phyloP scores from a whole-genome alignment of 805 yeast genomes.

The Yueomyces sinensis region DNA sequence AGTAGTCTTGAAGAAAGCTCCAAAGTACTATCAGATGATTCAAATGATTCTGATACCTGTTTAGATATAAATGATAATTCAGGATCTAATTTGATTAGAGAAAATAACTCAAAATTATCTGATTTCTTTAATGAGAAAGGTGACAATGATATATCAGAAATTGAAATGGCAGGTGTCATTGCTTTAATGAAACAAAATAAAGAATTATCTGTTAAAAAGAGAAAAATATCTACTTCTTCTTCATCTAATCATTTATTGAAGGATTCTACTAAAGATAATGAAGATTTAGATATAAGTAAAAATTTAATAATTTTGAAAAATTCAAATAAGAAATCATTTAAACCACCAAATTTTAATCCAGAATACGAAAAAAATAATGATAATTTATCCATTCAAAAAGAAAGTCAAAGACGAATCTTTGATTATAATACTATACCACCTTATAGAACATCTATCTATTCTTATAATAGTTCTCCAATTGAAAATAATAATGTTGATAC shows the following conservation, averaged over 20 bases:
- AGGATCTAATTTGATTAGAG: too few species aligned
- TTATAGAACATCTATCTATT: constrained; percentile 23
- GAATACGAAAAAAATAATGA: constrained; percentile 8
- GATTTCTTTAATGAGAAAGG: constrained; percentile 65
- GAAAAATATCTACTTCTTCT: constrained; percentile 1
- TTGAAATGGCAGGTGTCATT: constrained; percentile 73
- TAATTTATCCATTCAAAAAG: constrained; percentile 11
- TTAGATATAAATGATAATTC: too few species aligned
- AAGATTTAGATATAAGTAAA: constrained; percentile 1
- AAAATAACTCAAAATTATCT: constrained; percentile 32
- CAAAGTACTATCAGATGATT: too few species aligned
- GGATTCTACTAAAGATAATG: not conserved
- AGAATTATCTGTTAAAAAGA: not conserved
- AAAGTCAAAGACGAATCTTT: constrained; percentile 23
- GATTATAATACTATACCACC: constrained; percentile 29
- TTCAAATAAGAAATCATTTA: constrained; percentile 7
- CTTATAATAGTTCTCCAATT: too few species aligned
- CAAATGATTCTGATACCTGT: too few species aligned
- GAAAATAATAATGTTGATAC: too few species aligned
- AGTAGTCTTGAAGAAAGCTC: too few species aligned
- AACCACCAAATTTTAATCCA: constrained; percentile 26
- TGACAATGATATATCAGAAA: constrained; percentile 53
- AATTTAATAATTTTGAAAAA: constrained; percentile 4
- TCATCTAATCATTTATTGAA: constrained; percentile 1
- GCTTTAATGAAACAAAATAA: constrained; percentile 34